A percentile compares a stretch with the other conserved stretches of the same genome.
Evolutionary conservation across 2,329 filamentous ascomycete species (phyloP).

Genomic region (Calycina herbarum): DNA sequence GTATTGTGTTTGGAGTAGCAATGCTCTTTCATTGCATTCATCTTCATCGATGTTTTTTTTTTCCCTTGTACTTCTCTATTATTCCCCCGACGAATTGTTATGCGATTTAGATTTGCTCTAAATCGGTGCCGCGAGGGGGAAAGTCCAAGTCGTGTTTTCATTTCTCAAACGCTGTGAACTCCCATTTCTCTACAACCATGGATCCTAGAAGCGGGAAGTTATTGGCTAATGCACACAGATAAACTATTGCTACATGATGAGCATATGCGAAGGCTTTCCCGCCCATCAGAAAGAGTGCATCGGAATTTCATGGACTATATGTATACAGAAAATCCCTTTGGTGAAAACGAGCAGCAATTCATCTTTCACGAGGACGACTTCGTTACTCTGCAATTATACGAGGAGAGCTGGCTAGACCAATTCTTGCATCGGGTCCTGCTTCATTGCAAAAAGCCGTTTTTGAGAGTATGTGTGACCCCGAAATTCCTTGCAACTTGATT

Average conservation of each 20-base stretch:
- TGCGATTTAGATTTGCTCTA: neutral
- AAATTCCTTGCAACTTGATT: neutral
- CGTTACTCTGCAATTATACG: constrained; percentile 12
- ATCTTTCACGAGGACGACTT: constrained; percentile 20
- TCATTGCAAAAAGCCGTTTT: constrained; percentile 3
- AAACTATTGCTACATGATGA: constrained; percentile 8
- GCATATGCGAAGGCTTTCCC: constrained; percentile 7
- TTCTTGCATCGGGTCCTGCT: constrained; percentile 11
- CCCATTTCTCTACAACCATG: neutral
- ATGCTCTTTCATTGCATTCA: neutral
- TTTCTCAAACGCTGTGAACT: neutral
- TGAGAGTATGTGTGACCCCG: constrained; percentile 7
- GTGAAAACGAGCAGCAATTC: constrained; percentile 10
- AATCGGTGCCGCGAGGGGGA: neutral
- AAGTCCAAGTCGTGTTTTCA: neutral
- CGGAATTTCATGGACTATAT: constrained; percentile 18
- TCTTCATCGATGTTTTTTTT: neutral
- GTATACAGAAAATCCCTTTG: constrained; percentile 11
- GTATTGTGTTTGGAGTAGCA: neutral
- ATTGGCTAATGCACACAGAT: constrained; percentile 5
- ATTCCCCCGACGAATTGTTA: neutral
- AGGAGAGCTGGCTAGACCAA: constrained; percentile 17
- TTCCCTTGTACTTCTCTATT: too few relatives aligned
- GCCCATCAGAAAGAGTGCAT: constrained; percentile 13
- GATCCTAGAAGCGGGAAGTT: neutral